These are phyloP conservation scores for Berberis vulgaris DNA, from an alignment of 164 flowering plant genomes.

Conservation along the genomic window DNA sequence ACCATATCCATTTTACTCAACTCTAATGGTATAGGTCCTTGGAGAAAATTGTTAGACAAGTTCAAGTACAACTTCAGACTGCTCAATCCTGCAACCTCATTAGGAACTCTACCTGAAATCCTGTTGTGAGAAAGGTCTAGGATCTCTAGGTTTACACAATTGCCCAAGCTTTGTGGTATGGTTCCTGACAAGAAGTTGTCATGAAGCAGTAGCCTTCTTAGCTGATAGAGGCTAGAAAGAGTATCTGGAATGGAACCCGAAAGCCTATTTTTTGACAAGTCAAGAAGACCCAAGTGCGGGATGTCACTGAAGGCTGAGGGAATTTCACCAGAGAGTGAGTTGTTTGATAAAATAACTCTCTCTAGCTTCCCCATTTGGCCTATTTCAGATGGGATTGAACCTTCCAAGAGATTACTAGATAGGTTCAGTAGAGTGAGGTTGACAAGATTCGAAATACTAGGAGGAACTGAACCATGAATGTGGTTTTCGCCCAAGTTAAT, in stretches of 20 bases:
- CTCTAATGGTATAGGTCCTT: conserved; percentile 69
- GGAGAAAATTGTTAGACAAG: conserved; percentile 53
- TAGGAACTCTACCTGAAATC: conserved; percentile 28
- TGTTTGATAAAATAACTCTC: conserved; percentile 62
- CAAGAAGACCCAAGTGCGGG: conserved; percentile 75
- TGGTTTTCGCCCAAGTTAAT: conserved; percentile 69
- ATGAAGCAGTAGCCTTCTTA: conserved; percentile 60
- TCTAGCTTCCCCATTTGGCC: conserved; percentile 50
- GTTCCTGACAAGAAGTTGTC: conserved; percentile 64
- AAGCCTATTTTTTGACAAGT: conserved; percentile 68
- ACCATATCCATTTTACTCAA: conserved; percentile 93
- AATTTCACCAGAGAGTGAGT: conserved; percentile 61
- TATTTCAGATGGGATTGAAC: conserved; percentile 56
- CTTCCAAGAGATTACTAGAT: conserved; percentile 66
- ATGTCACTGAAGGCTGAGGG: conserved; percentile 54
- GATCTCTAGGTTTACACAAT: conserved; percentile 68
- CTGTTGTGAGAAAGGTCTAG: conserved; percentile 18
- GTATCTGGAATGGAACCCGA: conserved; percentile 72
- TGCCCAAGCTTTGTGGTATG: conserved; percentile 64
- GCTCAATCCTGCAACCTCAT: conserved; percentile 61
- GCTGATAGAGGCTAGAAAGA: conserved; percentile 62
- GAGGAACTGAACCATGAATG: conserved; percentile 68
- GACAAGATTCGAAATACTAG: conserved; percentile 54
- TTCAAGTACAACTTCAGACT: conserved; percentile 81
- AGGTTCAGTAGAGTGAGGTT: conserved; percentile 80